These are phyloP conservation scores for Syzygium grande DNA, from an alignment of 345 rosid genomes.

Conservation along the genomic window DNA sequence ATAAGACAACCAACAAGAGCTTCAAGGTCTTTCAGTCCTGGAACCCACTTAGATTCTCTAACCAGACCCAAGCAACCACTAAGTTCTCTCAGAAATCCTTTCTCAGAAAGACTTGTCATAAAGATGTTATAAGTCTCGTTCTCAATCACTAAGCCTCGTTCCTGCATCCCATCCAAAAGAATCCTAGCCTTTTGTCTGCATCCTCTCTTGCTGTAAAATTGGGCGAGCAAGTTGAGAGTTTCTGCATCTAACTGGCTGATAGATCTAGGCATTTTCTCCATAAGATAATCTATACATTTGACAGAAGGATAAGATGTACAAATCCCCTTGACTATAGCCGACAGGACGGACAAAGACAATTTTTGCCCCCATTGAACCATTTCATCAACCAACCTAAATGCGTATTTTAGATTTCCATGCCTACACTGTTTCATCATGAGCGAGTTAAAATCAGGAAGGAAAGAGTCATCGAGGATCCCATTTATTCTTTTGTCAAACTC, in stretches of 20 bases:
- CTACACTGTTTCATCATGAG: conserved; percentile 33
- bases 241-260: conserved; percentile 48
- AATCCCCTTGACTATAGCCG: conserved; percentile 35
- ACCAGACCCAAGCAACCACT: conserved; percentile 34
- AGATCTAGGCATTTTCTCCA: conserved; percentile 46
- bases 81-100: conserved; percentile 27
- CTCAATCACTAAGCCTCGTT: conserved; percentile 23
- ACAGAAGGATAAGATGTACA: conserved; percentile 28
- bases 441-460: conserved; percentile 45
- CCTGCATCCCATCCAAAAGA: conserved; percentile 41
- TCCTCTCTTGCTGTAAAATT: conserved; percentile 52
- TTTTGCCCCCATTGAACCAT: conserved; percentile 70
- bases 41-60: conserved; percentile 38
- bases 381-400: conserved; percentile 39
- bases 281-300: conserved; percentile 25
- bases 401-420: conserved; percentile 26
- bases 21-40: conserved; percentile 23
- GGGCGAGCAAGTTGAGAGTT: conserved; percentile 44
- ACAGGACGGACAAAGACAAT: conserved; percentile 28
- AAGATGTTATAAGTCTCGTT: conserved; percentile 34
- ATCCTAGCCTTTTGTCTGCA: conserved; percentile 33
- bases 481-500: conserved; percentile 44
- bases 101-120: conserved; percentile 27
- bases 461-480: conserved; percentile 34
- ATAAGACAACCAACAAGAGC: conserved; percentile 41